Conservation (phyloP, 2,329 filamentous ascomycete genomes). For the Chaetothyriales sp. region DNA sequence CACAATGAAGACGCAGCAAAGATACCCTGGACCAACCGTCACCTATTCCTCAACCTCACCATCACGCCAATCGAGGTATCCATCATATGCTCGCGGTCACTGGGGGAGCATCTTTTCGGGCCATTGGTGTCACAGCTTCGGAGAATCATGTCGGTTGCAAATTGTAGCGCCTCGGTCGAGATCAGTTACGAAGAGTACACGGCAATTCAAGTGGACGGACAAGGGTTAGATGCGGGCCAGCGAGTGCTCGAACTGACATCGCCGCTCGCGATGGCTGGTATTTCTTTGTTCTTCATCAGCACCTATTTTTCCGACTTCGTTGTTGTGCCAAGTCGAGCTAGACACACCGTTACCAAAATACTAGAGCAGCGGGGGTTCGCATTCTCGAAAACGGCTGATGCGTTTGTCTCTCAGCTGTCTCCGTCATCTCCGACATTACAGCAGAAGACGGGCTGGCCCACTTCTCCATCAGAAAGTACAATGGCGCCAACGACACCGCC, state of each 20-base stretch:
- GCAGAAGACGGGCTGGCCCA: slow-evolving; percentile 19
- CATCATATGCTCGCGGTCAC: slow-evolving; percentile 67
- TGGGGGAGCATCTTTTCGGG: slow-evolving; percentile 61
- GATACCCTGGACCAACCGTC: slow-evolving; percentile 36
- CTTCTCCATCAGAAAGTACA: slow-evolving; percentile 32
- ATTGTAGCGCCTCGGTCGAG: slow-evolving; percentile 37
- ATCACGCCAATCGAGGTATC: slow-evolving; percentile 88
- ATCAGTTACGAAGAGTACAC: slow-evolving; percentile 76
- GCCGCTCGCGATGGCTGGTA: slow-evolving; percentile 77
- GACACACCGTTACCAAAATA: slow-evolving; percentile 59
- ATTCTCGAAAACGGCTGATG: slow-evolving; percentile 57
- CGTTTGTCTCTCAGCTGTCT: slow-evolving; percentile 46
- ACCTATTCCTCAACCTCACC: slow-evolving; percentile 85
- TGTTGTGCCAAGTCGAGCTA: slow-evolving; percentile 65
- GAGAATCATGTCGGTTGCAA: slow-evolving; percentile 10
- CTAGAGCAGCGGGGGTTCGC: slow-evolving; percentile 70
- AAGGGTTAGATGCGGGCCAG: slow-evolving; percentile 80
- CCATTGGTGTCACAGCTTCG: slow-evolving; percentile 55
- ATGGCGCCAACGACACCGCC: slow-evolving; percentile 54
- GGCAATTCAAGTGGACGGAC: slow-evolving; percentile 77
- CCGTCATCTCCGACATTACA: slow-evolving; percentile 9
- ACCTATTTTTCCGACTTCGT: slow-evolving; percentile 98
- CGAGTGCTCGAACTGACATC: slow-evolving; percentile 84
- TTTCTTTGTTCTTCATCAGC: slow-evolving; percentile 94
- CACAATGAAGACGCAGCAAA: slow-evolving; percentile 25